These are phyloP conservation scores for Acanthamoeba healyi DNA, from an alignment of 208 protist species.

Conservation along the genomic window DNA sequence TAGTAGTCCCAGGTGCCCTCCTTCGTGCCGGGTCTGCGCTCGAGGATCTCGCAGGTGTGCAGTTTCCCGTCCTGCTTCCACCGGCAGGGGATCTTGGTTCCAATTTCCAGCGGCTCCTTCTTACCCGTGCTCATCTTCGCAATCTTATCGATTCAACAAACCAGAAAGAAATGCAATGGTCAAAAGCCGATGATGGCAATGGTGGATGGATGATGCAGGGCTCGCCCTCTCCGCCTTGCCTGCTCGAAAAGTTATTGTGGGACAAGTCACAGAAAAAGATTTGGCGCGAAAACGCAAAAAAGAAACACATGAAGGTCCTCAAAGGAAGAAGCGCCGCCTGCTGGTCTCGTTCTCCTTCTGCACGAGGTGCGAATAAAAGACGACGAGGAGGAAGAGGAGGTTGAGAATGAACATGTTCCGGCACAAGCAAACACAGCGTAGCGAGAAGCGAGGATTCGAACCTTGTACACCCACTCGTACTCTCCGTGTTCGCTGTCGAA, in stretches of 20 bases:
- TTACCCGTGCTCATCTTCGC: neutral
- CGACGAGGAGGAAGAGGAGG: neutral
- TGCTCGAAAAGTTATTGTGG: neutral
- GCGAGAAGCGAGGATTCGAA: neutral
- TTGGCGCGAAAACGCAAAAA: neutral
- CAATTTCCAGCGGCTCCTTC: constrained; percentile 54
- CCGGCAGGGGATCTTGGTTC: constrained; percentile 47
- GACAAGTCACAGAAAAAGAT: neutral
- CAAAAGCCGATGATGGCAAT: neutral
- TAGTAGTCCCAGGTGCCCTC: constrained; percentile 87
- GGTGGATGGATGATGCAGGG: neutral
- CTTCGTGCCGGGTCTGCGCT: constrained; percentile 69
- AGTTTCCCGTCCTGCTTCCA: constrained; percentile 73
- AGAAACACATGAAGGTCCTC: neutral
- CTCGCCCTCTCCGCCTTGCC: no score
- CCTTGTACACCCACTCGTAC: constrained; percentile 91
- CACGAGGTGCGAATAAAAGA: neutral
- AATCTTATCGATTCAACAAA: neutral
- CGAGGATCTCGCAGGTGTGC: constrained; percentile 85
- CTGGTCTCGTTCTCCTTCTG: constrained; percentile 72
- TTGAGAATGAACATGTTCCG: no score
- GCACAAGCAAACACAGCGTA: neutral
- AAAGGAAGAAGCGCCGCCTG: constrained; percentile 66
- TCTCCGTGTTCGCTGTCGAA: constrained; percentile 91
- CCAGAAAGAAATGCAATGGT: neutral